Evolutionary conservation across 179 eudicot species (phyloP).

Genomic region (Corrigiola litoralis): DNA sequence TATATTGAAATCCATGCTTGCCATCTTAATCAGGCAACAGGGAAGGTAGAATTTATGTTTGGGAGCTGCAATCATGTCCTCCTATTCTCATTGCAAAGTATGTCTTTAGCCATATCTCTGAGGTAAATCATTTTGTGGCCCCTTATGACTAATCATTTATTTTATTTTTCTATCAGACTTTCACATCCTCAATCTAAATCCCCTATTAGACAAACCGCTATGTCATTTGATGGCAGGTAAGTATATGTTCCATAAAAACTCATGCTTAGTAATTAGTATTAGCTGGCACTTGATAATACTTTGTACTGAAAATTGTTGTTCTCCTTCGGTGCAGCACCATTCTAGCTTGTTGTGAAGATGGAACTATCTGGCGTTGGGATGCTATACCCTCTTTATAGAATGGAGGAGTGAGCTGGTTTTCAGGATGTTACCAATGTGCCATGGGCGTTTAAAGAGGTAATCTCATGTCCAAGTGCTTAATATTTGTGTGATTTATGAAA

Average conservation of each 20-base stretch:
- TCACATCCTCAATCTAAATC: constrained; percentile 82
- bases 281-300: not conserved
- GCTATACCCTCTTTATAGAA: constrained; percentile 37
- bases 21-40: constrained; percentile 64
- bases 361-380: constrained; percentile 99
- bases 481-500: not conserved
- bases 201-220: constrained; percentile 91
- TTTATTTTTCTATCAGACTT: constrained; percentile 38
- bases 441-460: constrained; percentile 12
- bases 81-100: constrained; percentile 90
- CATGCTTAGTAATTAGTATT: not conserved
- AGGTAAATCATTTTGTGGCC: not conserved
- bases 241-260: not conserved
- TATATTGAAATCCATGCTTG: not conserved
- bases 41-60: constrained; percentile 85
- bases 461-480: not conserved
- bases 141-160: not conserved
- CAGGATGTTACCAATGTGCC: not conserved
- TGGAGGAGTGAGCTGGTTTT: not conserved
- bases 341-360: constrained; percentile 91
- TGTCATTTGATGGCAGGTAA: constrained; percentile 98
- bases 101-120: not conserved
- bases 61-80: constrained; percentile 96
- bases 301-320: not conserved
- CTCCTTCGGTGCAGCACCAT: constrained; percentile 61